Evolutionary conservation across 2,329 filamentous ascomycete species (phyloP).

Genomic region (Saccharata proteae): DNA sequence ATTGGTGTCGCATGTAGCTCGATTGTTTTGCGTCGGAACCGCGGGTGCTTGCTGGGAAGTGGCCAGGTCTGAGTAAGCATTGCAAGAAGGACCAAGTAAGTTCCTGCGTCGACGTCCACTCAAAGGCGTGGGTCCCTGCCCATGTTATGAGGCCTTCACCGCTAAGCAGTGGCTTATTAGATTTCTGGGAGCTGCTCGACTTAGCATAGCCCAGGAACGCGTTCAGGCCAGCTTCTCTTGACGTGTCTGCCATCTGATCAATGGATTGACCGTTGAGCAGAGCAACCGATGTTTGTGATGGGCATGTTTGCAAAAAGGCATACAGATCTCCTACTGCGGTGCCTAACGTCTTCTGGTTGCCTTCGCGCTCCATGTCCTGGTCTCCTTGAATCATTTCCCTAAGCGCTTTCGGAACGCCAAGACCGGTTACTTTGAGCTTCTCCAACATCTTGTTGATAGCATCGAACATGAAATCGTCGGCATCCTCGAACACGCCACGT

Average conservation of each 20-base stretch:
- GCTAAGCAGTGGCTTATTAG: slow-evolving; percentile 26
- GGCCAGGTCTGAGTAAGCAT: slow-evolving; percentile 34
- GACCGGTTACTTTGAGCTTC: slow-evolving; percentile 35
- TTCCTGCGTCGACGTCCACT: slow-evolving; percentile 38
- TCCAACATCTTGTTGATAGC: slow-evolving; percentile 40
- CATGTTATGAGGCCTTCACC: slow-evolving; percentile 30
- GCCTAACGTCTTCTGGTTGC: slow-evolving; percentile 11
- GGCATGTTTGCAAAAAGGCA: slow-evolving; percentile 21
- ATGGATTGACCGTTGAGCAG: slow-evolving; percentile 37
- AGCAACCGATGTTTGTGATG: slow-evolving; percentile 32
- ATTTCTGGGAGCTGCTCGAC: slow-evolving; percentile 28
- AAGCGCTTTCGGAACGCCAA: slow-evolving; percentile 30
- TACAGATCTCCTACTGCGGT: slow-evolving; percentile 33
- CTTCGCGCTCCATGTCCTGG: neutral
- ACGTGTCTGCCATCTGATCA: slow-evolving; percentile 35
- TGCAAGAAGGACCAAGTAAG: slow-evolving; percentile 43
- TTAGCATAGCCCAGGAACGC: slow-evolving; percentile 47
- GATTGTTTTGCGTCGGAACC: slow-evolving; percentile 19
- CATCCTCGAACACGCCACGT: slow-evolving; percentile 39
- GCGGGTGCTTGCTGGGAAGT: slow-evolving; percentile 11
- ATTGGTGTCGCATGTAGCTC: slow-evolving; percentile 41
- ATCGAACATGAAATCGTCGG: slow-evolving; percentile 47
- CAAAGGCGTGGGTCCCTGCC: slow-evolving; percentile 32
- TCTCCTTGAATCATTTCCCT: slow-evolving; percentile 12
- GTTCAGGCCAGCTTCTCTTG: slow-evolving; percentile 39